Evolutionary conservation across 129 eudicot species (phyloP), one percentile per base, ranked within the genome.

Genomic region (Mikania micrantha): DNA sequence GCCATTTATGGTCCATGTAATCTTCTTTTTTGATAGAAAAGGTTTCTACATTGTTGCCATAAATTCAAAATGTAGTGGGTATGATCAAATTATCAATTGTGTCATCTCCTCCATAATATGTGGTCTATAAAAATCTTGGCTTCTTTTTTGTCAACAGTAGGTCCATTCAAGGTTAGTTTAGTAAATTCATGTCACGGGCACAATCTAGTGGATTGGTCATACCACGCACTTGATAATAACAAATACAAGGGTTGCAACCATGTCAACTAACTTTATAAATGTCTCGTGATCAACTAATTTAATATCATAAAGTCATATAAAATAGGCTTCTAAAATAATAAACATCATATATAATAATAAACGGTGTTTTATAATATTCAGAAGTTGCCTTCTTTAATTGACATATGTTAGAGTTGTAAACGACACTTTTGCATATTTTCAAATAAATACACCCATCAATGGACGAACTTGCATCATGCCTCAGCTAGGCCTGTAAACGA

Each of bases 101-200:
- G 74, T 75, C 79, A 75, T 44, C 69, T 58, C 50, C 35, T 67
- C 63, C 74, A 67, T 68, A 27, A 45, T 60, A 67, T 75, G 79
- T 75, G 79, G 79, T 53, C 69, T 75, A 34, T 45, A 53, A 65
- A 65, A 25, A 75, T 58, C 8, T 59, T 67, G 68, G 78, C 41
- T 19, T 8, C 58, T 27, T 65, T 32, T 50, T 38, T n/a, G 4
- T 44, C 54, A 29, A 11, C 17, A 41, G 73, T 53, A 53, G 73
- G 49, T 32, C 63, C 71, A 73, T 63, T 73, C 31, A 50, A 35
- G 64, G 63, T 66, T 34, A 44, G 10, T 66, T 56, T 56, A 25
- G 74, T 67, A 66, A 74, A 66, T 54, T 56, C 45, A 56, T 71
- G 22, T 31, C 62, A 56, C 32, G 9, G n/a, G 19, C 54, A 3